phyloP scores from a whole-genome alignment of 2,329 filamentous ascomycete species.

The Alternaria ethzedia region DNA sequence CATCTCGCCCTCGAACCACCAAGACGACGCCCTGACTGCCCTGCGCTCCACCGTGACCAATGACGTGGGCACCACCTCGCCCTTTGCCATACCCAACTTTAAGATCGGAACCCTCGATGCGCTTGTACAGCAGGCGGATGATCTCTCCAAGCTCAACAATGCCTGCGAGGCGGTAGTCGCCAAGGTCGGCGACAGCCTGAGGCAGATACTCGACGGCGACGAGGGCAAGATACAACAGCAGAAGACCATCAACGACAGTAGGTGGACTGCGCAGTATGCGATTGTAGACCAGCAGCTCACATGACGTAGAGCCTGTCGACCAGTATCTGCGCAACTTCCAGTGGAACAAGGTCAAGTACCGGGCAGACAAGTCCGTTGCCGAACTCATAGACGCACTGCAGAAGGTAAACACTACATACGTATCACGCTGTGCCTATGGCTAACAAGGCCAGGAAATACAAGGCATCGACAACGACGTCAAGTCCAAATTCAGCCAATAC shows the following conservation, averaged over 20 bases:
- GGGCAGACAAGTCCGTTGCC: slow-evolving; percentile 85
- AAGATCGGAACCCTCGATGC: slow-evolving; percentile 97
- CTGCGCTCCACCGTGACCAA: slow-evolving; percentile 73
- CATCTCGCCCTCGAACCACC: slow-evolving; percentile 80
- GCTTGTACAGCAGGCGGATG: slow-evolving; percentile 94
- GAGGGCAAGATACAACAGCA: slow-evolving; percentile 83
- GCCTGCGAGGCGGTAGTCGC: slow-evolving; percentile 81
- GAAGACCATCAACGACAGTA: slow-evolving; percentile 93
- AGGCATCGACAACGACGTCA: slow-evolving; percentile 95
- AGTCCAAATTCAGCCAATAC: slow-evolving; percentile 92
- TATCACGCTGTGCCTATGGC: background rate
- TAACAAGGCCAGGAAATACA: slow-evolving; percentile 71
- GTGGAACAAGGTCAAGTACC: slow-evolving; percentile 98
- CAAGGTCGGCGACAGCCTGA: slow-evolving; percentile 87
- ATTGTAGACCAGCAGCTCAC: slow-evolving; percentile 4
- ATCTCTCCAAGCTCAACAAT: slow-evolving; percentile 84
- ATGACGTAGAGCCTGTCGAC: slow-evolving; percentile 81
- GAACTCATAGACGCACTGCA: slow-evolving; percentile 88
- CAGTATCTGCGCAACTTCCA: slow-evolving; percentile 87
- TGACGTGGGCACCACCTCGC: slow-evolving; percentile 76
- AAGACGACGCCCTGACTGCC: slow-evolving; percentile 79
- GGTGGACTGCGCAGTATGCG: slow-evolving; percentile 2
- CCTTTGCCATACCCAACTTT: slow-evolving; percentile 88
- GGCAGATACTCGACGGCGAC: slow-evolving; percentile 81
- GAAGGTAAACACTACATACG: slow-evolving; percentile 64